Percentiles rank a stretch among this genome's conserved stretches.
Evolutionary conservation across 257 asterid species (phyloP).

Genomic region (Solanum chilense): DNA sequence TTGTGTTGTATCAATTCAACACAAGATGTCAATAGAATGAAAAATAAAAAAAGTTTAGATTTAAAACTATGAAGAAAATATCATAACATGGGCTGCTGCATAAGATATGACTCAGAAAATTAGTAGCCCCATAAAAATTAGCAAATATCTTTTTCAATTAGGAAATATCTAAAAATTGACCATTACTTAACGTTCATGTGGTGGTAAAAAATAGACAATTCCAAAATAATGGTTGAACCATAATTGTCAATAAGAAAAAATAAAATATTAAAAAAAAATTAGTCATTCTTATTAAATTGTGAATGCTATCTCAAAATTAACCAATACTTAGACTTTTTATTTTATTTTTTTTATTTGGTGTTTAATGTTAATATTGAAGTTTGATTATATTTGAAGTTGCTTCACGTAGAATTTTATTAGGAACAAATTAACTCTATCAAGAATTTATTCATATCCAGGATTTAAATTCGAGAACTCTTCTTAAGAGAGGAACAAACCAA

Average conservation of each 20-base stretch:
- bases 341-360: fast-evolving
- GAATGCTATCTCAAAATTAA: background rate
- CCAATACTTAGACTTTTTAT: background rate
- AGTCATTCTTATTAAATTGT: too few species aligned
- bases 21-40: too few species aligned
- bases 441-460: too few species aligned
- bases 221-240: background rate
- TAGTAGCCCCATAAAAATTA: background rate
- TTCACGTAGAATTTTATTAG: too few species aligned
- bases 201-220: background rate
- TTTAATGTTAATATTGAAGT: too few species aligned
- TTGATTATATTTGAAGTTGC: too few species aligned
- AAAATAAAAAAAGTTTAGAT: background rate
- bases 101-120: background rate
- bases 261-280: background rate
- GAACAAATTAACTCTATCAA: too few species aligned
- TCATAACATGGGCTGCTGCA: background rate
- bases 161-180: background rate
- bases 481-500: background rate
- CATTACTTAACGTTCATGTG: background rate
- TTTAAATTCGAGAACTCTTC: background rate
- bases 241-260: background rate
- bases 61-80: background rate
- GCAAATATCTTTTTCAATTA: background rate
- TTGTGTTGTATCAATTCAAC: background rate